Evolutionary conservation across 1,284 basidiomycete species (phyloP), one percentile per base, ranked within the genome.

Genomic region (Trichosporon faecale): DNA sequence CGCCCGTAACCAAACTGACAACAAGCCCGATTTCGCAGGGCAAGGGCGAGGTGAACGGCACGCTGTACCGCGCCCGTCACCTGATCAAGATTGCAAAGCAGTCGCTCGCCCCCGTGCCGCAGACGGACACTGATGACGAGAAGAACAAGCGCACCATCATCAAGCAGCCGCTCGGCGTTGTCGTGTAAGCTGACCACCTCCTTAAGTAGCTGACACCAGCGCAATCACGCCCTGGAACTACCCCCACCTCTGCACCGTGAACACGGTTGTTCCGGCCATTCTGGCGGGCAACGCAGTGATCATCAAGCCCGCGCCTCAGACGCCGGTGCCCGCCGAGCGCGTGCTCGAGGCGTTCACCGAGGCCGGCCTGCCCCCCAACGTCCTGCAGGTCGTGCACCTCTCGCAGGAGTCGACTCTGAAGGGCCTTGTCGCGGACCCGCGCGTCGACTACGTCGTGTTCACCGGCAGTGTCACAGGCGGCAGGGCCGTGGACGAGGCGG

Each of bases 271-370:
- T 35, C 95, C 95, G 1, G 93, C 94, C 0, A 85, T 98, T 71
- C 85, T 96, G 46, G 89, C 93, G 5, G 85, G 95, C 31, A 98
- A 98, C 81, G 85, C 92, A 0, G 92, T 98, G 16, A 83, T 98
- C 65, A 85, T 98, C 79, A 98, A 98, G 83, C 94, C 95, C 0
- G 95, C 94, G 2, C 95, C 95, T 0, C 95, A 98, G 81, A 97
- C 95, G 0, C 95, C 95, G 2, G 80, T 94, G 57, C 89, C 90
- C 0, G 94, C 92, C 3, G 93, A 97, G 81, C 88, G 92, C 23
- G 88, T 98, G 74, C 88, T 89, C 2, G 80, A 85, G 40, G 90
- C 91, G 0, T 87, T 94, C 64, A 83, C 85, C 29, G 84, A 86
- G 3, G 93, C 93, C 0, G 93, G 93, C 8, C 88, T 97, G 0